Conservation (phyloP, 768 basidiomycete species). For the Leucogyrophana mollusca region DNA sequence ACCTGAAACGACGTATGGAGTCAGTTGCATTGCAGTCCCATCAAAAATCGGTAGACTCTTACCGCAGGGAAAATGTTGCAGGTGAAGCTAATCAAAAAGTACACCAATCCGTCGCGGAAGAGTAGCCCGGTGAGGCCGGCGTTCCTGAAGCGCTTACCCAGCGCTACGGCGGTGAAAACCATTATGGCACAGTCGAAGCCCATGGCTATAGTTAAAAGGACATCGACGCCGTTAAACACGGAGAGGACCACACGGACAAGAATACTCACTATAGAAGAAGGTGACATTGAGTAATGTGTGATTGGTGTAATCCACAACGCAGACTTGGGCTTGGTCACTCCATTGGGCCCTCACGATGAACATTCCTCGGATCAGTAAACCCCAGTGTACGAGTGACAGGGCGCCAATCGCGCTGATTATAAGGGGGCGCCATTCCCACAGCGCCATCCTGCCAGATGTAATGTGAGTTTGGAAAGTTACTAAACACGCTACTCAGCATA, state of each 20-base stretch:
- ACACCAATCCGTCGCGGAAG: constrained; percentile 72
- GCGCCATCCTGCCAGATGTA: constrained; percentile 49
- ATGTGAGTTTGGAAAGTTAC: constrained; percentile 10
- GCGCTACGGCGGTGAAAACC: constrained; percentile 50
- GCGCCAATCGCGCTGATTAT: constrained; percentile 50
- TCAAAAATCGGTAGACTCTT: constrained; percentile 22
- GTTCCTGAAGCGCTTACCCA: constrained; percentile 43
- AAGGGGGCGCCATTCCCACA: constrained; percentile 62
- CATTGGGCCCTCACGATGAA: constrained; percentile 61
- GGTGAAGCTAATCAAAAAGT: constrained; percentile 63
- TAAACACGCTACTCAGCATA: constrained; percentile 27
- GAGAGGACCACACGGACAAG: neutral
- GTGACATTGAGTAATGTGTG: constrained; percentile 59
- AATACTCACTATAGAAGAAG: constrained; percentile 66
- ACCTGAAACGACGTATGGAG: constrained; percentile 33
- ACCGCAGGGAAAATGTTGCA: constrained; percentile 71
- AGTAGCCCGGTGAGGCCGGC: constrained; percentile 68
- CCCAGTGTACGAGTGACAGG: constrained; percentile 65
- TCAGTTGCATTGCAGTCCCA: neutral
- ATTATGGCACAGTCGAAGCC: constrained; percentile 65
- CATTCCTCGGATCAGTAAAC: constrained; percentile 66
- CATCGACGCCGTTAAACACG: neutral
- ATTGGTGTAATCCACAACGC: constrained; percentile 52
- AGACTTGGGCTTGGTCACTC: constrained; percentile 38
- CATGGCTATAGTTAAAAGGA: constrained; percentile 50